Conservation (phyloP, 2,329 filamentous ascomycete species). For the Lojkania enalia region DNA sequence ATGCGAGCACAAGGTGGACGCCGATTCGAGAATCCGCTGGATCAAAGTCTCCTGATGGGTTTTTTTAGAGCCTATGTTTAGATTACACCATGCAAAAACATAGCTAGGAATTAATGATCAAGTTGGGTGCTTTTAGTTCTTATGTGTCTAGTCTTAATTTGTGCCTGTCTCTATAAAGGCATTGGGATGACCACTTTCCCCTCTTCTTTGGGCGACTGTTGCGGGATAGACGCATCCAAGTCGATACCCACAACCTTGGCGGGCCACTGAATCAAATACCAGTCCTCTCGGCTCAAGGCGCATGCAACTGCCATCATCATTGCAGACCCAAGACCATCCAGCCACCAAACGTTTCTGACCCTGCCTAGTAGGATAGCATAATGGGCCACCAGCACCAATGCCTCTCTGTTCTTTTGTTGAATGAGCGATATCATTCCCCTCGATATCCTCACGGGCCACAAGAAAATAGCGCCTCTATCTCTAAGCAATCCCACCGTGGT, state of each 20-base stretch:
- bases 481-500: slow-evolving; percentile 30
- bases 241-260: slow-evolving; percentile 33
- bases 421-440: slow-evolving; percentile 36
- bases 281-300: slow-evolving; percentile 34
- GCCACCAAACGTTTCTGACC: slow-evolving; percentile 41
- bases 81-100: too few relatives aligned
- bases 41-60: too few relatives aligned
- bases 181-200: too few relatives aligned
- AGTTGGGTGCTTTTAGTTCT: too few relatives aligned
- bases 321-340: slow-evolving; percentile 38
- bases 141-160: too few relatives aligned
- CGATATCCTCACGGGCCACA: slow-evolving; percentile 34
- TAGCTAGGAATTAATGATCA: too few relatives aligned
- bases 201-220: too few relatives aligned
- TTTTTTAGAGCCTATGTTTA: too few relatives aligned
- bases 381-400: slow-evolving; percentile 44
- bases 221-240: slow-evolving; percentile 12
- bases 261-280: slow-evolving; percentile 38
- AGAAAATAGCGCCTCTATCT: slow-evolving; percentile 39
- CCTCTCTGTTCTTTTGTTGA: slow-evolving; percentile 34
- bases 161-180: too few relatives aligned
- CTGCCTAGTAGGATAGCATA: slow-evolving; percentile 43
- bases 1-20: too few relatives aligned
- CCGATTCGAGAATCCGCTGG: too few relatives aligned
- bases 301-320: slow-evolving; percentile 39